Percentiles rank a stretch among this genome's conserved stretches.
These are phyloP conservation scores for Aspergillus candidus DNA, from an alignment of 2,329 filamentous ascomycete species.

Conservation along the genomic window DNA sequence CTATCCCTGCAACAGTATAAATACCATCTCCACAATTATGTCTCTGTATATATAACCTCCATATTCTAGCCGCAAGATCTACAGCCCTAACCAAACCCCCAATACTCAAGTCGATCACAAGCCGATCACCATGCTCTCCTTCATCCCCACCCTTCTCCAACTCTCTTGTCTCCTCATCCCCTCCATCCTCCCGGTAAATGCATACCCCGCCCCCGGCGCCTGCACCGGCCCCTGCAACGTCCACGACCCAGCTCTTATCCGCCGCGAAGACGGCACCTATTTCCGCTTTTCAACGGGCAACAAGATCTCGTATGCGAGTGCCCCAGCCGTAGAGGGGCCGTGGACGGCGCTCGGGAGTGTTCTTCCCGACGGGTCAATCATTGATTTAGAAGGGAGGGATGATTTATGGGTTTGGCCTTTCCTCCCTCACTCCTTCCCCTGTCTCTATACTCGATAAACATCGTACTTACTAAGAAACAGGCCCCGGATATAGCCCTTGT, in stretches of 20 bases:
- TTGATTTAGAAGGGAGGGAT: conserved; percentile 39
- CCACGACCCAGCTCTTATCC: conserved; percentile 47
- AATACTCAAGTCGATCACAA: too few relatives aligned
- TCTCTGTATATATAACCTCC: too few relatives aligned
- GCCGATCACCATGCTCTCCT: too few relatives aligned
- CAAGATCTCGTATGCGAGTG: conserved; percentile 45
- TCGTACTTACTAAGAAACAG: conserved; percentile 29
- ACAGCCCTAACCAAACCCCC: too few relatives aligned
- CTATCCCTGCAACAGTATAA: too few relatives aligned
- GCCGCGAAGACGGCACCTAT: conserved; percentile 45
- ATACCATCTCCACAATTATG: too few relatives aligned
- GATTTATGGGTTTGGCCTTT: conserved; percentile 45
- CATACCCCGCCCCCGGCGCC: conserved; percentile 25
- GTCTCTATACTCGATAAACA: neutral
- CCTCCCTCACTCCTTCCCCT: neutral
- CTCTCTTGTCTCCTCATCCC: conserved; percentile 2
- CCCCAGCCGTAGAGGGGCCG: conserved; percentile 44
- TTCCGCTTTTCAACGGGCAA: conserved; percentile 50
- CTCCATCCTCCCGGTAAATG: conserved; percentile 13
- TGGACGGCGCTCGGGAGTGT: conserved; percentile 46
- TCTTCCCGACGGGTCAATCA: conserved; percentile 42
- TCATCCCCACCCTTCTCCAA: neutral
- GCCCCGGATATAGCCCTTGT: conserved; percentile 58
- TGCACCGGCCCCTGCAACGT: conserved; percentile 29
- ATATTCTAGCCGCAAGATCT: too few relatives aligned